Evolutionary conservation across 169 alveolate genomes (phyloP).

Genomic region (Eimeria maxima): DNA sequence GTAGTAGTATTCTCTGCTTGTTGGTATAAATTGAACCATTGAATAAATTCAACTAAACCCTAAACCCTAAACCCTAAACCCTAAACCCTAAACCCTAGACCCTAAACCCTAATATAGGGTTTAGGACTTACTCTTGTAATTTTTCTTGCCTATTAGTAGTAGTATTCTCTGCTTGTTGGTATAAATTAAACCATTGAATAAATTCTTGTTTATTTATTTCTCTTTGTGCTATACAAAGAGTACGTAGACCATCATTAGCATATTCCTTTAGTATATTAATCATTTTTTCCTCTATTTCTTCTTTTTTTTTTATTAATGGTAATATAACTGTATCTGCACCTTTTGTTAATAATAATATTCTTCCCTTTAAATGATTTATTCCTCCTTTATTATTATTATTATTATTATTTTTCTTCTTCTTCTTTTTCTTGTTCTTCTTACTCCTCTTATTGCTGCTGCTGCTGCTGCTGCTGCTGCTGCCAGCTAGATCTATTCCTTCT

Average conservation of each 20-base stretch:
- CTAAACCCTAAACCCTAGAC: too few relatives aligned
- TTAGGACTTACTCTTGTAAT: slow-evolving; percentile 1
- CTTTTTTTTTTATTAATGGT: slow-evolving; percentile 86
- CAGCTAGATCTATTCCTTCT: too few relatives aligned
- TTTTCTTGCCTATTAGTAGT: slow-evolving; percentile 4
- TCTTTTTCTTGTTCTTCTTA: neutral
- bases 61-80: too few relatives aligned
- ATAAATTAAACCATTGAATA: slow-evolving; percentile 86
- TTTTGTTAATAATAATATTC: slow-evolving; percentile 87
- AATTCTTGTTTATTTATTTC: slow-evolving; percentile 91
- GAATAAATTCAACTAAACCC: too few relatives aligned
- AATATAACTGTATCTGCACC: slow-evolving; percentile 97
- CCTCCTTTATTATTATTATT: neutral
- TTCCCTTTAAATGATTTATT: neutral
- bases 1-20: too few relatives aligned
- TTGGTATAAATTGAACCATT: too few relatives aligned
- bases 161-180: slow-evolving; percentile 30
- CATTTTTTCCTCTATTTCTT: slow-evolving; percentile 85
- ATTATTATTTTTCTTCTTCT: too few relatives aligned
- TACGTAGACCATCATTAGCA: slow-evolving; percentile 93
- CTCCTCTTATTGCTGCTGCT: too few relatives aligned
- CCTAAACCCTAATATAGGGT: too few relatives aligned
- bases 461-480: too few relatives aligned
- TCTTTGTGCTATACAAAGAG: slow-evolving; percentile 96
- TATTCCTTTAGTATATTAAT: slow-evolving; percentile 86